Base-by-base conservation (phyloP, 2,329 filamentous ascomycete genomes). In the Cladosporium sp. region DNA sequence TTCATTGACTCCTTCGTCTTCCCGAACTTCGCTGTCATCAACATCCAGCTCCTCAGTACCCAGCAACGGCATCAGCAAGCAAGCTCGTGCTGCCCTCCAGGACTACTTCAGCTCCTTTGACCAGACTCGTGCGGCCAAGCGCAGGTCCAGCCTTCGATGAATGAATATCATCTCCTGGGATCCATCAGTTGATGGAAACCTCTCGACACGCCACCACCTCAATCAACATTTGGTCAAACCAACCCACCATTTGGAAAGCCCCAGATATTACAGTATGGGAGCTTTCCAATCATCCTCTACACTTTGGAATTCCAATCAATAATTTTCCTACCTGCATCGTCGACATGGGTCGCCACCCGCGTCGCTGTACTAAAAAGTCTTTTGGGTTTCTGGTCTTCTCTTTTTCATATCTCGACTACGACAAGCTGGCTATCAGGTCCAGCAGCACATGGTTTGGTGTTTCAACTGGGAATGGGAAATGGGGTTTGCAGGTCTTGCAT, bases 21-120 rank as follows among this genome's bases (percentile, higher is more conserved):
- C 89, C 19, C 84, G 91, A 67, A 86, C 85, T 59, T 94, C 88
- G 64, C 79, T 95, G 48, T 88, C 84, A 65, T 95, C 89, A 22
- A 80, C 91, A 62, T 79, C 81, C 58, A 88, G 84, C 68, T 43
- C 51, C 4, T 79, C 51, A 71, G 73, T 49, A 68, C 68, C 43
- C 53, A 61, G 27, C 38, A 68, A 68, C 18, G 75, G 76, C 59
- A 74, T 95, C 56, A 90, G 89, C 3, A 83, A 87, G 57, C 85
- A 86, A 68, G 84, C 87, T 22, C 83, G 82, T 61, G 83, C 81
- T 68, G 89, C 95, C 67, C 79, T 96, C 30, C 83, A 85, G 64
- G 85, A 86, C 58, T 96, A 96, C 69, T 87, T 88, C 58, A 87
- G 85, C 64, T 89, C 86, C 2, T 95, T 96, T 66, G 91, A 96